A percentile compares a stretch with the other conserved stretches of the same genome.
Conservation (phyloP, 768 basidiomycete genomes). For the Lactarius hengduanensis region DNA sequence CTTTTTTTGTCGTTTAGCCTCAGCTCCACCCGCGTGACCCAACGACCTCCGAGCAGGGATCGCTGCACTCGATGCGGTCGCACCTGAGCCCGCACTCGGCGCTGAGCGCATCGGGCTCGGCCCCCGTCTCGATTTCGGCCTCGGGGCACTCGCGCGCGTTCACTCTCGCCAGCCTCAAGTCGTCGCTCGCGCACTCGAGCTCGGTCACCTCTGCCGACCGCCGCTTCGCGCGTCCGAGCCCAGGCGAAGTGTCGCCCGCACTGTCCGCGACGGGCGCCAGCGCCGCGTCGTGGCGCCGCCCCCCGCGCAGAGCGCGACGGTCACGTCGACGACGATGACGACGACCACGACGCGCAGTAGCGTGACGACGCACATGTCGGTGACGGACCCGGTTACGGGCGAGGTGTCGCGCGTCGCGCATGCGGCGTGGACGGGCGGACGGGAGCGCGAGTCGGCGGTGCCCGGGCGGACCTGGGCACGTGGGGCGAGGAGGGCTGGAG, state of each 20-base stretch:
- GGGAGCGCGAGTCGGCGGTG: constrained; percentile 10
- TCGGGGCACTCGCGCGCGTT: constrained; percentile 41
- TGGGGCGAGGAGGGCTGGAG: constrained; percentile 27
- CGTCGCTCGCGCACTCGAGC: constrained; percentile 48
- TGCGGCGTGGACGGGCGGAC: constrained; percentile 26
- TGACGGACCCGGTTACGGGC: constrained; percentile 38
- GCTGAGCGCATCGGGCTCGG: constrained; percentile 51
- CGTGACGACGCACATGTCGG: constrained; percentile 34
- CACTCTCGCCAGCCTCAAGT: constrained; percentile 39
- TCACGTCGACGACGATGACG: constrained; percentile 33
- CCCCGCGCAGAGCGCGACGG: constrained; percentile 27
- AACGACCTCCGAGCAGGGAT: constrained; percentile 58
- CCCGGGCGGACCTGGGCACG: neutral
- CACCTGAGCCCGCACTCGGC: constrained; percentile 48
- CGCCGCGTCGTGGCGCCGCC: neutral
- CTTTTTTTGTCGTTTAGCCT: constrained; percentile 32
- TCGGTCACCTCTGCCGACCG: constrained; percentile 59
- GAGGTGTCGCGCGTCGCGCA: constrained; percentile 34
- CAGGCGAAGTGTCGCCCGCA: constrained; percentile 32
- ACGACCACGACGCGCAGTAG: constrained; percentile 33
- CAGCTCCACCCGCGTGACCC: constrained; percentile 45
- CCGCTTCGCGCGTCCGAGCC: constrained; percentile 24
- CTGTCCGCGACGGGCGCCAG: constrained; percentile 34
- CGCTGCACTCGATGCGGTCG: constrained; percentile 62
- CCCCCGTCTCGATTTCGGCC: constrained; percentile 46